Base-by-base conservation (phyloP, 495 filamentous ascomycete species). In the Arthonia radiata region DNA sequence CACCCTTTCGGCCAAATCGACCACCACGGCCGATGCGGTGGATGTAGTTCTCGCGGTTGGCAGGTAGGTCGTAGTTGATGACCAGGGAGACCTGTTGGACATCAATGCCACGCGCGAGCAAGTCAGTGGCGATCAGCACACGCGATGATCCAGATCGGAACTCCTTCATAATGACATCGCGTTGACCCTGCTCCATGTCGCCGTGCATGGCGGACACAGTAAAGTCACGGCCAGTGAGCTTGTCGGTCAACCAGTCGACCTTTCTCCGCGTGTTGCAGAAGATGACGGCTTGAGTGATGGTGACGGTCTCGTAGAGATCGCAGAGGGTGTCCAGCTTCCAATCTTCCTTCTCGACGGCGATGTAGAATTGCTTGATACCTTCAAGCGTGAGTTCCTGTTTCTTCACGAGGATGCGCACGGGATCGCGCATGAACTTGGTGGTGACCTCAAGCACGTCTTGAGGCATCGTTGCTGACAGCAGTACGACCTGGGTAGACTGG, bases 241-340 rank as follows among this genome's bases (percentile, higher is more conserved):
- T 99, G 52, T 94, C 86, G 13, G 86, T 92, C 31, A 99, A 54
- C 86, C 86, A 99, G 54, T 99, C 86, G 30, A 99, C 86, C 74
- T 99, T 99, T 46, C 89, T 66, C 40, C 86, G 73, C 9, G 86
- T 99, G 57, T 99, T 99, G 64, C 86, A 99, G 68, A 99, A 99
- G 49, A 99, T 99, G 41, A 99, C 86, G 6, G 86, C 86, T 50
- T 99, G 86, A 11, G 86, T 99, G 48, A 99, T 99, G 29, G 86
- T 99, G 34, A 99, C 55, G 4, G 86, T 99, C 45, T 99, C 86
- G 61, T 99, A 99, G 15, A 99, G 72, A 58, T 99, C 86, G 44
- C 79, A 94, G 5, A 99, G 68, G n/a, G 86, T 99, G 44, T 99
- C 86, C 37, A 99, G 81, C 43, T 99, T 99, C 86, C 86, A 99